phyloP scores from a whole-genome alignment of 352 stramenopile species.

The Thalassiosira mediterranea region DNA sequence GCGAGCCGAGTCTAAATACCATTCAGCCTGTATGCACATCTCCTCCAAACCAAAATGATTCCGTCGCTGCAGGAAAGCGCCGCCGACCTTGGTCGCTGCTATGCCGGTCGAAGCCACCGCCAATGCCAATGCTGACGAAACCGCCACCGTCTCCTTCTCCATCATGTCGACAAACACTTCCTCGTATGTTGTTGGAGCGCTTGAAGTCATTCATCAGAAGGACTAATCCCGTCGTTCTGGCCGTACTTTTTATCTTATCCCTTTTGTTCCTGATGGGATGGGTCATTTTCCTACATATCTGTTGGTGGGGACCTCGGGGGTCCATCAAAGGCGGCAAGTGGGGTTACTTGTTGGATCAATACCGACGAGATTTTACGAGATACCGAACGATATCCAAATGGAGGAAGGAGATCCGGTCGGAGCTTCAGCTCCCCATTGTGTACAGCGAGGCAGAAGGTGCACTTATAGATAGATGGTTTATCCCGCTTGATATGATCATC shows the following conservation, averaged over 20 bases:
- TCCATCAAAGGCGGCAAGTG: conserved; percentile 45
- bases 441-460: conserved; percentile 29
- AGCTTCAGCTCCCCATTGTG: conserved; percentile 39
- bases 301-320: conserved; percentile 27
- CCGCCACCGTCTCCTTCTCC: neutral
- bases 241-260: conserved; percentile 10
- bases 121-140: too few relatives aligned
- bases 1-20: conserved; percentile 34
- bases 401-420: conserved; percentile 30
- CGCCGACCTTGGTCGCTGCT: conserved; percentile 1
- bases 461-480: conserved; percentile 29
- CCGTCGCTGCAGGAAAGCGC: conserved; percentile 4
- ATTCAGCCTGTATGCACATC: conserved; percentile 1
- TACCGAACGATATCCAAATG: conserved; percentile 49
- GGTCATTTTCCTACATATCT: conserved; percentile 4
- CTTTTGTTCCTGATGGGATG: conserved; percentile 2
- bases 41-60: neutral
- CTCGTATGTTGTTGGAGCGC: conserved; percentile 12
- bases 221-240: conserved; percentile 17
- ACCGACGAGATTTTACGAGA: conserved; percentile 36
- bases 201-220: conserved; percentile 15
- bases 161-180: neutral
- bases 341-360: conserved; percentile 43
- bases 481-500: conserved; percentile 34
- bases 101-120: too few relatives aligned